Percentiles rank a stretch among this genome's conserved stretches.
Conservation (phyloP, 352 stramenopile genomes). For the Globisporangium viniferum region DNA sequence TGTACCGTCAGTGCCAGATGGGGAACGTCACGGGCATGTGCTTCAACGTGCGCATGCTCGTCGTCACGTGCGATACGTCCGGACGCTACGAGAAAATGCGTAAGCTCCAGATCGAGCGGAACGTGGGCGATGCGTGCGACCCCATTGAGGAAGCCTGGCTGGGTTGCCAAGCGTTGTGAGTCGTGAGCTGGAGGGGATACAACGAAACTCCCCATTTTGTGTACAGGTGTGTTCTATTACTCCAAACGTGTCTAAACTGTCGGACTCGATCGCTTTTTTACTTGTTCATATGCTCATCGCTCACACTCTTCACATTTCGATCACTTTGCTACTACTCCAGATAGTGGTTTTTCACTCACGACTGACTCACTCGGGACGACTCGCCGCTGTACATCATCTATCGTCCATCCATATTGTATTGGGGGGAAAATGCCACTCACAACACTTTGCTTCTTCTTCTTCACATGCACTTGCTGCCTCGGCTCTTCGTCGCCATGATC, state of each 20-base stretch:
- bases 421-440: background rate
- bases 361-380: background rate
- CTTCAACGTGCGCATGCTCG: slow-evolving; percentile 34
- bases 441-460: background rate
- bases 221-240: background rate
- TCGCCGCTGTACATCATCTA: background rate
- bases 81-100: slow-evolving; percentile 24
- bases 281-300: slow-evolving; percentile 1
- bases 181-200: background rate
- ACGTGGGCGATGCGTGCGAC: slow-evolving; percentile 13
- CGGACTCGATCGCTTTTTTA: background rate
- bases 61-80: slow-evolving; percentile 26
- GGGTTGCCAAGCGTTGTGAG: background rate
- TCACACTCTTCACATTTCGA: slow-evolving; percentile 1
- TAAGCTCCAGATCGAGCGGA: slow-evolving; percentile 22
- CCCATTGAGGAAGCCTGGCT: slow-evolving; percentile 14
- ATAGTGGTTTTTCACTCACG: background rate
- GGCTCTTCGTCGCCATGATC: background rate
- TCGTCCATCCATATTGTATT: background rate
- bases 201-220: background rate
- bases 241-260: background rate
- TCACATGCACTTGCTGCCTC: background rate
- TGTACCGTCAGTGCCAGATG: slow-evolving; percentile 29
- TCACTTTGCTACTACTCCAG: background rate
- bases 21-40: slow-evolving; percentile 29